Percentiles rank a stretch among this genome's conserved stretches.
Evolutionary conservation across 352 stramenopile genomes (phyloP).

Genomic region (Discostella stelligera): DNA sequence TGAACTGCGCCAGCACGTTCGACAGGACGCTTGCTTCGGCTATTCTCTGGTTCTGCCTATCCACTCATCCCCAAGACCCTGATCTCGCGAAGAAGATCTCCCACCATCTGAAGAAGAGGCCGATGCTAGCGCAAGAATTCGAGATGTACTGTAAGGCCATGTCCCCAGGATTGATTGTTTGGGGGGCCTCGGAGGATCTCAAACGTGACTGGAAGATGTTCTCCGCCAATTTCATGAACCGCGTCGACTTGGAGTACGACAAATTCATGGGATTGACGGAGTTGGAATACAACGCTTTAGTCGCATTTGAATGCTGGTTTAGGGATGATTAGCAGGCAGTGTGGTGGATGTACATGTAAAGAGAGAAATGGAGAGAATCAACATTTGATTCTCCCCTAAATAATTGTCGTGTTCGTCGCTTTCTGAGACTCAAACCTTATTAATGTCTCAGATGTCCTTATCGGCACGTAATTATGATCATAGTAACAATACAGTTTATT

Average conservation of each 20-base stretch:
- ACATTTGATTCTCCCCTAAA: constrained; percentile 19
- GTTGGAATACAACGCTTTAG: constrained; percentile 14
- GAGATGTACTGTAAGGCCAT: constrained; percentile 37
- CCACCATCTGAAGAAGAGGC: constrained; percentile 29
- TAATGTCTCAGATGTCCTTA: neutral
- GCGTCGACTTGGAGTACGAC: constrained; percentile 9
- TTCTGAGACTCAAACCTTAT: neutral
- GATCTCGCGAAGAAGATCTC: constrained; percentile 32
- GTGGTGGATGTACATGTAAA: neutral
- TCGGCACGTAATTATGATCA: constrained; percentile 11
- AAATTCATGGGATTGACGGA: constrained; percentile 11
- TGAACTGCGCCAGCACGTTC: constrained; percentile 10
- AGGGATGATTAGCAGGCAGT: constrained; percentile 12
- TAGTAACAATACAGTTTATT: constrained; percentile 18
- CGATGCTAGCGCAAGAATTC: constrained; percentile 41
- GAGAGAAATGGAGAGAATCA: constrained; percentile 14
- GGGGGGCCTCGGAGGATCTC: constrained; percentile 24
- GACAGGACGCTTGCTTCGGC: constrained; percentile 32
- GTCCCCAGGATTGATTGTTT: constrained; percentile 13
- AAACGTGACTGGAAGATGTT: constrained; percentile 36
- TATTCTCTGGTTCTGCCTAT: constrained; percentile 41
- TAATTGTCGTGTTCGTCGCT: neutral
- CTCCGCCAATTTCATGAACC: constrained; percentile 32
- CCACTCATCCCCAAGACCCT: constrained; percentile 41
- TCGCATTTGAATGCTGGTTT: constrained; percentile 19